Base-by-base conservation (phyloP, 2,329 filamentous ascomycete species). In the Emergomyces pasteurianus region DNA sequence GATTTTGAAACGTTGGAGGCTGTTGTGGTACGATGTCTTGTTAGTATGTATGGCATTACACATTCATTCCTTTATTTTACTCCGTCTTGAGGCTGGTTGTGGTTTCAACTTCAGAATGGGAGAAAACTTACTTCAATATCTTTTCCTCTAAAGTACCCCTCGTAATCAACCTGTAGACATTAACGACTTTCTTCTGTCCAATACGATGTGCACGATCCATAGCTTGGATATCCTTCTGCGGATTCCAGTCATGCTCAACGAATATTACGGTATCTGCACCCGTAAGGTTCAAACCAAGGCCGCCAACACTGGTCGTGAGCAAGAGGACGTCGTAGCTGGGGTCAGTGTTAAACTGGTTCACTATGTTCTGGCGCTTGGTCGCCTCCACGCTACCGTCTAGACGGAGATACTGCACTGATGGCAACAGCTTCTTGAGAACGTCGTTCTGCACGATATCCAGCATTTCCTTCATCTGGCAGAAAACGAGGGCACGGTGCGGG, bases 391-490 rank as follows among this genome's bases (percentile, higher is more conserved):
- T 86, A 38, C 94, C 94, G 68, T 99, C 95, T 40, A 99, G 84
- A n/a, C 95, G 89, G 61, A 97, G 83, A 71, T 88, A 96, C 43
- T 95, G 94, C 6, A 96, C 92, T 0, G 87, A 89, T 0, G 94
- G 94, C n/a, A 99, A 82, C 76, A 97, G 82, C 69, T 88, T 88
- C 73, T 90, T 90, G 46, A 99, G 78, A 0, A 99, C 94, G 61
- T 92, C 92, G 68, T 88, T 90, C 72, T 97, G 92, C 2, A 99
- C 95, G 84, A 99, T 97, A 74, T 99, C 94, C 28, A 99, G 82
- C 95, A 99, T 99, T 74, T 99, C 94, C 77, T 99, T 99, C 90
- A 99, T 96, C 73, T 99, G 94, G 70, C 94, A 99, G 80, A 99
- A 99, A 66, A 99, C 88, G 34, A 99, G 83, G 0, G 94, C 95